Base-by-base conservation (phyloP, 768 basidiomycete species). In the Hygrocybe punicea region DNA sequence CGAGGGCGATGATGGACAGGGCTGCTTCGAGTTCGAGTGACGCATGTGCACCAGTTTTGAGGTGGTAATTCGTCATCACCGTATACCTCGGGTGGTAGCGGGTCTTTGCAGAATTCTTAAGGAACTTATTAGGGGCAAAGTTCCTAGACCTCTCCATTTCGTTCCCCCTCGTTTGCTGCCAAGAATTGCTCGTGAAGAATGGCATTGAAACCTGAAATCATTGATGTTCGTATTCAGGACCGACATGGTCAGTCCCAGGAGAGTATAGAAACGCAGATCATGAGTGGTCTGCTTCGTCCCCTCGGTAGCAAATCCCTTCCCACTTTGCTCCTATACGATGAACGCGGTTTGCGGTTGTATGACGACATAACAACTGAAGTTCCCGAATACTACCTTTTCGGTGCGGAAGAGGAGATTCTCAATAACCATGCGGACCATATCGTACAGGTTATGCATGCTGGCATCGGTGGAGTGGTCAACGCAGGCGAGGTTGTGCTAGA, bases 331-430 rank as follows among this genome's bases (percentile, higher is more conserved):
- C 78, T 97, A 9, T 98, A 98, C 73, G 85, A 93, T 61, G 89
- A 95, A 65, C 78, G 75, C 19, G 97, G 97, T 0, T 77, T 99
- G 54, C 80, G 84, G 70, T 77, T 94, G 14, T 96, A 93, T 74
- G 93, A 95, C 73, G 78, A 83, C 37, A 89, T 95, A 49, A 93
- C 93, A 2, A 87, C 86, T 7, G 74, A 83, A 25, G 87, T 80
- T 1, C 77, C 81, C 10, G 89, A 93, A 65, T 99, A 99, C 69
- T 98, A 98, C 68, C 78, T 94, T 35, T 99, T 95, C 70, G 72
- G 77, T 3, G 91, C 91, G 0, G 97, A 98, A 71, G 87, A 96
- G 66, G 80, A 85, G 58, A 89, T 99, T 57, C 76, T 98, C 60
- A 85, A 84, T 71, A 75, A 68, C 23, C 78, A 89, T 59, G 85